Base-by-base conservation (phyloP, 768 basidiomycete genomes). In the Termitomyces sp. region DNA sequence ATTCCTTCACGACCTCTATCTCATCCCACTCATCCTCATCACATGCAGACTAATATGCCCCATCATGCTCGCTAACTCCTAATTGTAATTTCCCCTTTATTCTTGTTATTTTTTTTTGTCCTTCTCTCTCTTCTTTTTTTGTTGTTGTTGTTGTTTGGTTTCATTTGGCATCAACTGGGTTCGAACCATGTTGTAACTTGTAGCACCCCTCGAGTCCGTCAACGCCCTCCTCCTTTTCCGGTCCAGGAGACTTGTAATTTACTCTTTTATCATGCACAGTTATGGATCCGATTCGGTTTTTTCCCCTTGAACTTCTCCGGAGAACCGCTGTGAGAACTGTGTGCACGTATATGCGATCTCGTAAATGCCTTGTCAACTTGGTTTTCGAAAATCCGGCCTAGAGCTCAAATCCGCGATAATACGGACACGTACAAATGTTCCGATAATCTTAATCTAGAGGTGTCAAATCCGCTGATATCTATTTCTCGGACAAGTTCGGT, bases 111-210 rank as follows among this genome's bases (percentile, higher is more conserved):
- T 36, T 2, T 39, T 39, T 9, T 41, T 36, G 33, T 9, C 18
- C 28, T 12, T 39, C 18, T 26, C 39, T 55, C 18, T 48, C 31
- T 15, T 33, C 12, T 33, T 34, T 3, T 3, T 51, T 51, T 22
- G 9, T 26, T 51, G 22, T 51, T 37, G 50, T 37, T 29, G 3
- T 29, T 29, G 3, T 29, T 29, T 36, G 15, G 22, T 36, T 51
- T 37, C 34, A 10, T 37, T 18, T 51, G 50, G 36, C 36, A 51
- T 37, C 36, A 37, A 16, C 22, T 22, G 49, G 49, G 49, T 51
- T 36, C 49, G 20, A 13, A 50, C 51, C 51, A 56, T 48, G 41
- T 50, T 48, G 57, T 58, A 57, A 55, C 41, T 41, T 51, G 50
- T 51, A 51, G n/a, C 29, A 51, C 33, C n/a, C n/a, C 44, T 24